phyloP scores from a whole-genome alignment of 345 rosid genomes.

The Luvunga scandens region DNA sequence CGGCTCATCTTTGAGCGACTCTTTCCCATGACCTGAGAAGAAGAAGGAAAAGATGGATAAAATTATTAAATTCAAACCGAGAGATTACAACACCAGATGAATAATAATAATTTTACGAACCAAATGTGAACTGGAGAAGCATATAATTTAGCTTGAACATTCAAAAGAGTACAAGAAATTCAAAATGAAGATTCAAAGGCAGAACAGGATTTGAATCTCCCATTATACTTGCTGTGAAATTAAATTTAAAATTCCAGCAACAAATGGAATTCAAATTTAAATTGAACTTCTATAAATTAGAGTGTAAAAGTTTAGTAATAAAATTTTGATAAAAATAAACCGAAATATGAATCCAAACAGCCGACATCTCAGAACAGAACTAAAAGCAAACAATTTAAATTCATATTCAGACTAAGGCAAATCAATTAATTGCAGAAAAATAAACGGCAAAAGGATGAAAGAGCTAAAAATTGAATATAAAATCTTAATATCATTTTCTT shows the following conservation, averaged over 20 bases:
- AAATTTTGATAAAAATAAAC: no score
- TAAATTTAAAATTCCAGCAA: background rate
- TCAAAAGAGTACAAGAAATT: background rate
- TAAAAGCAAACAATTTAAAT: no score
- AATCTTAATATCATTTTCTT: no score
- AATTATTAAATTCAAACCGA: background rate
- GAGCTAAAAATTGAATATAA: no score
- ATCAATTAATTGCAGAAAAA: no score
- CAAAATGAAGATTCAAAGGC: background rate
- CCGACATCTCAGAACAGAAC: no score
- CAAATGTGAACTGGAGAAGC: background rate
- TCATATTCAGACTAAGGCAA: no score
- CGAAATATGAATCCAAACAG: no score
- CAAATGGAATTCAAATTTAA: no score
- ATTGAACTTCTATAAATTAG: no score
- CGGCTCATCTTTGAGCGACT: conserved; percentile 41
- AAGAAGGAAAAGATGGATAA: background rate
- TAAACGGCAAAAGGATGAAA: no score
- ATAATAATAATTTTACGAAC: background rate
- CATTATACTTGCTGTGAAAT: background rate
- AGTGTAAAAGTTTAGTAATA: no score
- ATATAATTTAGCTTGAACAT: background rate
- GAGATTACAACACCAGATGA: background rate
- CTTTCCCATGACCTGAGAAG: conserved; percentile 49
- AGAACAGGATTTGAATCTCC: background rate